Percentiles rank a stretch among this genome's conserved stretches.
Conservation (phyloP, 2,329 filamentous ascomycete genomes). For the Lachnellula cervina region DNA sequence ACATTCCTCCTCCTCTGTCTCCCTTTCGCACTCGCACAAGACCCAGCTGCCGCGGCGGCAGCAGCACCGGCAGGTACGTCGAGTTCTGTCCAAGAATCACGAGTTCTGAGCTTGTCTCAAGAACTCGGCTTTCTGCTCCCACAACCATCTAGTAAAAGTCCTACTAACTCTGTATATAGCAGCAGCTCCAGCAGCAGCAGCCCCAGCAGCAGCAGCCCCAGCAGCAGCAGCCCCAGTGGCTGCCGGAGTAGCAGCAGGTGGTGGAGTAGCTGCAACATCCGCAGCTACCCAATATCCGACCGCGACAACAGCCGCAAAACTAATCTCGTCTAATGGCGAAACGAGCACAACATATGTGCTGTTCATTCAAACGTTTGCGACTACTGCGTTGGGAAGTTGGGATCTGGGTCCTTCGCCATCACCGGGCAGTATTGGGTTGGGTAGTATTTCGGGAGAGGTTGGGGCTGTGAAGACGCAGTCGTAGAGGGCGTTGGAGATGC, state of each 20-base stretch:
- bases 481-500: constrained; percentile 5
- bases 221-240: not conserved
- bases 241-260: constrained; percentile 4
- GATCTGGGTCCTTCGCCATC: constrained; percentile 22
- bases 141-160: too few relatives aligned
- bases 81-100: too few relatives aligned
- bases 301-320: constrained; percentile 10
- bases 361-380: constrained; percentile 29
- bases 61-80: too few relatives aligned
- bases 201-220: not conserved
- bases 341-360: constrained; percentile 16
- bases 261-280: not conserved
- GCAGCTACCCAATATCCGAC: constrained; percentile 18
- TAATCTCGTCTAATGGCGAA: constrained; percentile 16
- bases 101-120: too few relatives aligned
- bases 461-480: constrained; percentile 10
- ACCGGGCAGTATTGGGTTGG: constrained; percentile 25
- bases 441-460: constrained; percentile 15
- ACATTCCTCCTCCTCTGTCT: not conserved
- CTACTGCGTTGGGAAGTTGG: constrained; percentile 28
- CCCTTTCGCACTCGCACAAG: constrained; percentile 3
- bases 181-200: too few relatives aligned
- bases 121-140: too few relatives aligned
- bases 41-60: too few relatives aligned
- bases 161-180: too few relatives aligned